phyloP scores from a whole-genome alignment of 2,329 filamentous ascomycete genomes.

The Ophiocordyceps camponoti-rufipedis region DNA sequence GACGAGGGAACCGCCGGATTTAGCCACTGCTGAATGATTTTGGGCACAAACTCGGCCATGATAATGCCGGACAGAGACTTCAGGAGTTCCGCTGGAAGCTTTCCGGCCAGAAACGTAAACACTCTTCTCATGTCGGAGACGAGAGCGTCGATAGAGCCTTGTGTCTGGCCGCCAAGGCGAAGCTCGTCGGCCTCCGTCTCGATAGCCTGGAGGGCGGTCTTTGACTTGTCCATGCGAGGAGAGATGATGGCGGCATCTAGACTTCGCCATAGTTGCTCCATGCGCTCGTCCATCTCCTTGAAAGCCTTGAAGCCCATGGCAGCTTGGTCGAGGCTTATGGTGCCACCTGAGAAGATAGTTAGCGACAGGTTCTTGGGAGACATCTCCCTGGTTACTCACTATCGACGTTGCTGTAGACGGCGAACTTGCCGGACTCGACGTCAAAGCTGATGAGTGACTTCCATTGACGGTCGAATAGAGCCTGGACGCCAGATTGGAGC shows the following conservation, averaged over 20 bases:
- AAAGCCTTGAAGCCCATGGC: slow-evolving; percentile 38
- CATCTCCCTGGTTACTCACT: slow-evolving; percentile 17
- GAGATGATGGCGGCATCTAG: slow-evolving; percentile 42
- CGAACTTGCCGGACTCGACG: slow-evolving; percentile 31
- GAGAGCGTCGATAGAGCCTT: slow-evolving; percentile 28
- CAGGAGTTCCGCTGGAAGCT: slow-evolving; percentile 35
- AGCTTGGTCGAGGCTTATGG: slow-evolving; percentile 33
- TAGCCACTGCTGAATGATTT: slow-evolving; percentile 58
- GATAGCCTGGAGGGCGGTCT: slow-evolving; percentile 18
- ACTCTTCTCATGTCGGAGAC: slow-evolving; percentile 34
- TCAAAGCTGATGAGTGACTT: slow-evolving; percentile 47
- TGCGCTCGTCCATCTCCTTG: slow-evolving; percentile 41
- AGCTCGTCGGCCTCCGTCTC: slow-evolving; percentile 23
- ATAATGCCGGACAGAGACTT: slow-evolving; percentile 48
- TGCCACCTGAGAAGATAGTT: slow-evolving; percentile 20
- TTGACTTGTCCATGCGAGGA: slow-evolving; percentile 33
- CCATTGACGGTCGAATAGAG: slow-evolving; percentile 55
- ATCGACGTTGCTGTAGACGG: slow-evolving; percentile 32
- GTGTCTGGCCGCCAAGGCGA: slow-evolving; percentile 20
- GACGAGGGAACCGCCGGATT: slow-evolving; percentile 58
- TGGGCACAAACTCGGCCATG: slow-evolving; percentile 48
- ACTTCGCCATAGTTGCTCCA: slow-evolving; percentile 42
- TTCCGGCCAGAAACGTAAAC: slow-evolving; percentile 31
- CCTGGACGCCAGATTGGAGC: slow-evolving; percentile 46
- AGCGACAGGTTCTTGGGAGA: slow-evolving; percentile 1